Evolutionary conservation across 2,329 filamentous ascomycete species (phyloP), one percentile per base, ranked within the genome.

Genomic region (Pleurostoma richardsiae): DNA sequence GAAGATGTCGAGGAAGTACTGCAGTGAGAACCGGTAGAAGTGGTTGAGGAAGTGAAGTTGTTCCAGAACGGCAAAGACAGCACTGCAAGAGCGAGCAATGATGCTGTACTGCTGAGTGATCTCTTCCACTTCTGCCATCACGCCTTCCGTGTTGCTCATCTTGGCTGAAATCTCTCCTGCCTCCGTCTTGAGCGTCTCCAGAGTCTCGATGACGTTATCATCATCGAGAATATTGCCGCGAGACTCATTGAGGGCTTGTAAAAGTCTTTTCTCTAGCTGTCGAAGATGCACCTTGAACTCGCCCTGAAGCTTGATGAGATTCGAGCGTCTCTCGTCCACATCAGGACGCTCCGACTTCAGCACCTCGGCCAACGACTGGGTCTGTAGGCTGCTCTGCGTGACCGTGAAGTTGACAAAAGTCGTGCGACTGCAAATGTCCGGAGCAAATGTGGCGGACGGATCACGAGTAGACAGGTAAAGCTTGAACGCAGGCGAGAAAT

Each of bases 321-420:
- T 97, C 33, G 91, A 95, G 48, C 94, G 84, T 54, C 94, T 83
- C 73, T 97, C 91, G 63, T 99, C 94, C 19, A 99, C 90, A 69
- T 99, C 94, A 4, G 95, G 94, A 47, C 95, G 83, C 74, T 99
- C 94, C 10, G 91, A 96, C 68, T 97, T 97, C 60, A 99, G 80
- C 31, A 97, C 94, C 53, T 99, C 91, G 57, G 96, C 96, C 56
- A 99, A 82, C 1, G 94, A 96, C 68, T 99, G 94, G 2, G 94
- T 97, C 71, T 96, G 94, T 61, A 99, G 77, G 76, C 92, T 97
- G 79, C 94, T 96, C 71, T 97, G 92, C 4, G 94, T 99, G 52
- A 99, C 92, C 1, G 95, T 97, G 59, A 99, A 99, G 71, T 99
- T 99, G 78, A 99, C 94, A 69, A 99, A 96, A 0, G 95, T 99